phyloP scores from a whole-genome alignment of 2,329 filamentous ascomycete species.

The Aspergillus latus region DNA sequence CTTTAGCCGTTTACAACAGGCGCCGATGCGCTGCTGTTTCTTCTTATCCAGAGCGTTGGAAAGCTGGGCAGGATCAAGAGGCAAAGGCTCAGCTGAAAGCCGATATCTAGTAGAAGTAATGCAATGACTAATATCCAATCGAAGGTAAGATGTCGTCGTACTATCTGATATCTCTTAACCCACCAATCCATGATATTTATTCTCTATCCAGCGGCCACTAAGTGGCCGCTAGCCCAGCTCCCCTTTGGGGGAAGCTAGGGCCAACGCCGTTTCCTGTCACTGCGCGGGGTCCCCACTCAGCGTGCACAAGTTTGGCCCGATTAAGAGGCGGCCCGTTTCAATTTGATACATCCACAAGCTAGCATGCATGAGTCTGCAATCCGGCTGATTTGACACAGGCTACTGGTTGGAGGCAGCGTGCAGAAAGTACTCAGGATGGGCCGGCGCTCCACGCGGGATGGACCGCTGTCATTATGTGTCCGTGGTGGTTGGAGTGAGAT shows the following conservation, averaged over 20 bases:
- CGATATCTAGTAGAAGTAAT: not conserved
- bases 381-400: too few relatives aligned
- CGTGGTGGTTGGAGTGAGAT: not conserved
- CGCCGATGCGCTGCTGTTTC: not conserved
- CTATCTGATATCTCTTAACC: not conserved
- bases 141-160: not conserved
- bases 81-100: not conserved
- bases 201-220: not conserved
- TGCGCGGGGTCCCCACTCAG: not conserved
- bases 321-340: not conserved
- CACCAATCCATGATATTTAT: not conserved
- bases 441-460: not conserved
- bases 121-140: not conserved
- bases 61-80: not conserved
- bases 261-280: not conserved
- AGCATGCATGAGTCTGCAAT: not conserved
- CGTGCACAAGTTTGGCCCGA: not conserved
- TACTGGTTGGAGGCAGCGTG: too few relatives aligned
- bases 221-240: not conserved
- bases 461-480: not conserved
- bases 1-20: not conserved
- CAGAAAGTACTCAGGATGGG: too few relatives aligned
- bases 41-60: not conserved
- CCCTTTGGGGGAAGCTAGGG: not conserved
- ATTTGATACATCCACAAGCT: not conserved